A percentile compares a stretch with the other conserved stretches of the same genome.
phyloP scores from a whole-genome alignment of 768 basidiomycete species.

The Dioszegia crocea region DNA sequence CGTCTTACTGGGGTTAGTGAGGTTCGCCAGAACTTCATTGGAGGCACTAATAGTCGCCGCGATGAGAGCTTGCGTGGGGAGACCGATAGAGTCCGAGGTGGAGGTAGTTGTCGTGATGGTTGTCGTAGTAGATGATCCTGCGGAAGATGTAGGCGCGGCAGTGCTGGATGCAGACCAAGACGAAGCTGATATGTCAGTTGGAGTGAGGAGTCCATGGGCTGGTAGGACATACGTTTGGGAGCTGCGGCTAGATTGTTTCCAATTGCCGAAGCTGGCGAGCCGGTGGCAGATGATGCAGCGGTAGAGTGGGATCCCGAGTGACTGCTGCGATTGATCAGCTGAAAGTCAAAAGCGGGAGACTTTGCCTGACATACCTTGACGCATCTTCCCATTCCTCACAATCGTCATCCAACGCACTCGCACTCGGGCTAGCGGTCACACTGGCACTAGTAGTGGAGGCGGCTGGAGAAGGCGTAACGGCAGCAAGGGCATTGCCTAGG shows the following conservation, averaged over 20 bases:
- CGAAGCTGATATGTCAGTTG: background rate
- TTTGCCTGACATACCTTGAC: background rate
- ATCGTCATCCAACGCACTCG: conserved; percentile 11
- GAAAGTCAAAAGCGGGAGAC: background rate
- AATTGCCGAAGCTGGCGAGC: background rate
- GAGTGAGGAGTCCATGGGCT: background rate
- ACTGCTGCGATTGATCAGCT: conserved; percentile 2
- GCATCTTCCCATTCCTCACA: conserved; percentile 18
- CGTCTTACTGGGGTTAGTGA: conserved; percentile 7
- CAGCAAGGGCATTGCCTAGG: background rate
- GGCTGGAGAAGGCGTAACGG: background rate
- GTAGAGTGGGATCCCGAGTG: background rate
- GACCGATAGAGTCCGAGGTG: background rate
- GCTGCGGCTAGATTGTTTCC: background rate
- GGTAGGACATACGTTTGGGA: background rate
- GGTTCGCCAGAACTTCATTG: background rate
- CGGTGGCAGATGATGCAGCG: background rate
- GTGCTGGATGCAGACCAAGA: background rate
- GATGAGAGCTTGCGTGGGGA: background rate
- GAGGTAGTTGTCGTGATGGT: background rate
- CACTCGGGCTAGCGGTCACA: background rate
- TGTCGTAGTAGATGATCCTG: background rate
- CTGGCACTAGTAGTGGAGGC: background rate
- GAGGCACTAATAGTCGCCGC: conserved; percentile 2
- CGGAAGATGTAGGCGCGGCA: background rate